Conservation (phyloP, 108 stramenopile genomes). For the Cyclotella cryptica region DNA sequence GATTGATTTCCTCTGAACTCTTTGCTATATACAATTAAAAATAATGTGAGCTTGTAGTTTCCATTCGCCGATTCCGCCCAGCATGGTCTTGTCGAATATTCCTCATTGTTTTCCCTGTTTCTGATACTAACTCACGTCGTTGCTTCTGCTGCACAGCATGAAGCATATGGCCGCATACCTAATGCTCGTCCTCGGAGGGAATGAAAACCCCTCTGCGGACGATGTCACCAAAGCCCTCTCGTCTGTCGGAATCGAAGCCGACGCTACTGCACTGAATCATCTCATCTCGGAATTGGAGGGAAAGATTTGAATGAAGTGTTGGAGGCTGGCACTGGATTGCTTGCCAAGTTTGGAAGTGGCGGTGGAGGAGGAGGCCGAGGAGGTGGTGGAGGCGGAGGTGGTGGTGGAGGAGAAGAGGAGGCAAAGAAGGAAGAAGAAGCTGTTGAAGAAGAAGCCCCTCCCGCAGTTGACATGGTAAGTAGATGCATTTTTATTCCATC, state of each 20-base stretch:
- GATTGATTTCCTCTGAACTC: constrained; percentile 6
- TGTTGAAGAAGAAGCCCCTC: too few relatives aligned
- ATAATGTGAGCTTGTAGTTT: constrained; percentile 6
- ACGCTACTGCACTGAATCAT: constrained; percentile 67
- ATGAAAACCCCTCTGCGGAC: constrained; percentile 91
- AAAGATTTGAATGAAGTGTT: constrained; percentile 92
- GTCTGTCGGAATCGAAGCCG: constrained; percentile 91
- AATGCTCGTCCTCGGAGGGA: constrained; percentile 94
- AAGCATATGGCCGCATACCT: constrained; percentile 97
- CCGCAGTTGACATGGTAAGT: constrained; percentile 63
- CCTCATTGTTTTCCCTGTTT: too few relatives aligned
- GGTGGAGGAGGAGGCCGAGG: constrained; percentile 89
- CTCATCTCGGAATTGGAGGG: constrained; percentile 93
- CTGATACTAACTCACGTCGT: too few relatives aligned
- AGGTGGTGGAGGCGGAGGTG: constrained; percentile 68
- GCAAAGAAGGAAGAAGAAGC: constrained; percentile 64
- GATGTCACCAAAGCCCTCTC: constrained; percentile 92
- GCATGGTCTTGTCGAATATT: too few relatives aligned
- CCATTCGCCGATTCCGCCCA: too few relatives aligned
- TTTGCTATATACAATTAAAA: too few relatives aligned
- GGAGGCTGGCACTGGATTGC: constrained; percentile 78
- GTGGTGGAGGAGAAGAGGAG: constrained; percentile 63
- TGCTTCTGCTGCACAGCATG: constrained; percentile 74
- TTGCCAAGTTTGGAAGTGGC: constrained; percentile 95
- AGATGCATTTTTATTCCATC: too few relatives aligned